Evolutionary conservation across 1,139 yeast genomes (phyloP).

Genomic region (Meyerozyma carpophila): DNA sequence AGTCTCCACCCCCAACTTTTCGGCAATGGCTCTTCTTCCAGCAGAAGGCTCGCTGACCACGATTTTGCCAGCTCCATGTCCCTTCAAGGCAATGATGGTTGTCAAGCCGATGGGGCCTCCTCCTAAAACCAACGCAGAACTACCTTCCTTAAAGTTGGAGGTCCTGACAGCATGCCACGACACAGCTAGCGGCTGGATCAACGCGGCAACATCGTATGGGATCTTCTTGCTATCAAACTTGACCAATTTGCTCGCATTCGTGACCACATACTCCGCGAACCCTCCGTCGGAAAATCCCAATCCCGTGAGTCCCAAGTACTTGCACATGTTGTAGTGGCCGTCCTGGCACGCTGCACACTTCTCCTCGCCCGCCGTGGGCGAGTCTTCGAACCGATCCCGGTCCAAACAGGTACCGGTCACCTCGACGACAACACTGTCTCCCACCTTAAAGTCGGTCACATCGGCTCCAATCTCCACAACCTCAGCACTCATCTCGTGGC

Average conservation of each 20-base stretch:
- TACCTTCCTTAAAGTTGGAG: constrained; percentile 27
- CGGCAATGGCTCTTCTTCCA: constrained; percentile 2
- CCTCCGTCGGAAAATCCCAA: constrained; percentile 49
- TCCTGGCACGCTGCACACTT: constrained; percentile 40
- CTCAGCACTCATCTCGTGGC: constrained; percentile 51
- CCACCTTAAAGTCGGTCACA: constrained; percentile 7
- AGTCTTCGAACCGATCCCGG: not conserved
- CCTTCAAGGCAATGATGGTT: constrained; percentile 3
- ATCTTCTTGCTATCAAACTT: constrained; percentile 38
- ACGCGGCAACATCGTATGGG: constrained; percentile 50
- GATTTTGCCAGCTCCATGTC: constrained; percentile 1
- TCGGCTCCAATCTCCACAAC: constrained; percentile 25
- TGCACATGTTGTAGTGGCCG: constrained; percentile 45
- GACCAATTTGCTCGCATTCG: constrained; percentile 41
- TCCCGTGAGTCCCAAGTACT: constrained; percentile 37
- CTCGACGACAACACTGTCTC: constrained; percentile 2
- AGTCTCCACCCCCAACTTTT: constrained; percentile 1
- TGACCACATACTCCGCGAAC: constrained; percentile 44
- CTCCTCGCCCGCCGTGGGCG: constrained; percentile 1
- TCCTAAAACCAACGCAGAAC: constrained; percentile 3
- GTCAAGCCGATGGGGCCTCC: constrained; percentile 4
- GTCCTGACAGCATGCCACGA: constrained; percentile 55
- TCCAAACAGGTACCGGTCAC: constrained; percentile 2
- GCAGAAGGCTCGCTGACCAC: constrained; percentile 3
- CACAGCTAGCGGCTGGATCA: constrained; percentile 52